Base-by-base conservation (phyloP, 176 grass and related monocot species). In the Triticum timopheevii region DNA sequence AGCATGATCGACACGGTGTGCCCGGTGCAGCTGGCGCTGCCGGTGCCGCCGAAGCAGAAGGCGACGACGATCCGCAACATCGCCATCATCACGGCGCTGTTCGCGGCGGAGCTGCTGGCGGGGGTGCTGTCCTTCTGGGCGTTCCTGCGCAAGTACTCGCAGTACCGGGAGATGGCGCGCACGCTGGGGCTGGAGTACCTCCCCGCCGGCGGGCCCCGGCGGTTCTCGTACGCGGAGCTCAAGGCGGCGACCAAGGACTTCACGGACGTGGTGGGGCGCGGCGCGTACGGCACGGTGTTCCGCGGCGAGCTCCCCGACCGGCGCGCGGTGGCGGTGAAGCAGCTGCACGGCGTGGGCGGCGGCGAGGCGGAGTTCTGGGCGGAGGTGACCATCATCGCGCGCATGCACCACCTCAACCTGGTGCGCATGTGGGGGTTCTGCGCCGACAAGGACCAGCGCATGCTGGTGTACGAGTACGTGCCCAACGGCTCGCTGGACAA, bases 361-460 rank as follows among this genome's bases (percentile, higher is more conserved):
- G 95, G 89, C 47, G 95, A 98, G 89, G 91, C 93, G 0, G 95
- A 98, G 83, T 98, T 98, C 87, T 98, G 95, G 95, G 93, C 89
- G 8, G 95, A 98, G 89, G 93, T 98, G n/a, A 94, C 93, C 49
- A 95, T 95, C 90, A 98, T 98, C 76, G 95, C 95, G 2, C 71
- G 95, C 59, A 98, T 98, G 95, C 95, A 98, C 74, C 95, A 98
- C 83, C 95, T 98, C 2, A 98, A 98, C 91, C 89, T 98, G 50
- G 95, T 98, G 12, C 89, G 95, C 4, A 88, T 98, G 91, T 98
- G 95, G 95, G 95, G 95, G 20, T 98, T 98, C 93, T 98, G 95
- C 61, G 95, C 95, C 2, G 95, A 98, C 78, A 87, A 89, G 76
- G 93, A 98, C 8, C 87, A 98, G 88, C 83, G 95, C 39, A 98